Percentiles rank a stretch among this genome's conserved stretches.
These are phyloP conservation scores for Cordyceps cateniannulata DNA, from an alignment of 2,329 filamentous ascomycete genomes.

Conservation along the genomic window DNA sequence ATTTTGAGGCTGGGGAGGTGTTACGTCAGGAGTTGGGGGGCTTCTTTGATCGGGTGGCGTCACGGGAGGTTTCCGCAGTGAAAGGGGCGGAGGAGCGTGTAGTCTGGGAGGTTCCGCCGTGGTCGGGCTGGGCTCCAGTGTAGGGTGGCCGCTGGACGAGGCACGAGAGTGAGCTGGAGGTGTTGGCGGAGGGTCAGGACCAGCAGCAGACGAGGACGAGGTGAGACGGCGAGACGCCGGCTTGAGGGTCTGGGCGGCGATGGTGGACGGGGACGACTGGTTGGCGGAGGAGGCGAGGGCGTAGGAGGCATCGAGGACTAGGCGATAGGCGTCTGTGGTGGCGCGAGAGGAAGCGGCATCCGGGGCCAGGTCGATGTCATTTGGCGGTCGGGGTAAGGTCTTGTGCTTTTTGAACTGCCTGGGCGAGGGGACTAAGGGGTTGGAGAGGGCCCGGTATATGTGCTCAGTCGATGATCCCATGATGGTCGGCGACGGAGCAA, in stretches of 20 bases:
- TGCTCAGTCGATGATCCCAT: slow-evolving; percentile 25
- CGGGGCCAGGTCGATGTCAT: slow-evolving; percentile 20
- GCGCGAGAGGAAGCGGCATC: slow-evolving; percentile 18
- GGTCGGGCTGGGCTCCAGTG: slow-evolving; percentile 35
- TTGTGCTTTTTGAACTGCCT: slow-evolving; percentile 42
- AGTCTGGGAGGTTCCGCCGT: slow-evolving; percentile 32
- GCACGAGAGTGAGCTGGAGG: slow-evolving; percentile 55
- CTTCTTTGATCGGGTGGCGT: slow-evolving; percentile 61
- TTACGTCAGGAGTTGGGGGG: slow-evolving; percentile 69
- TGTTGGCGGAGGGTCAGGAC: slow-evolving; percentile 53
- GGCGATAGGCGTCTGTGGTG: slow-evolving; percentile 16
- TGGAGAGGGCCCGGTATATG: slow-evolving; percentile 21
- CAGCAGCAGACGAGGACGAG: slow-evolving; percentile 20
- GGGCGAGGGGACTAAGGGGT: slow-evolving; percentile 21
- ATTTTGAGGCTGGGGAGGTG: slow-evolving; percentile 52
- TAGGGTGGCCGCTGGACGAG: slow-evolving; percentile 46
- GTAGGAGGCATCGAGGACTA: slow-evolving; percentile 24
- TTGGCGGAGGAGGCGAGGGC: slow-evolving; percentile 13
- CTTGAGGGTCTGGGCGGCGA: slow-evolving; percentile 34
- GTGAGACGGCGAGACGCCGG: slow-evolving; percentile 36
- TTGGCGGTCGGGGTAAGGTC: slow-evolving; percentile 31
- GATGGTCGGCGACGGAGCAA: slow-evolving; percentile 27
- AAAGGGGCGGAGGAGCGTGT: slow-evolving; percentile 24
- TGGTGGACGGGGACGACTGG: slow-evolving; percentile 25
- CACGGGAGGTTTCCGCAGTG: slow-evolving; percentile 36